phyloP scores from a whole-genome alignment of 108 stramenopile species.

The Phaeodactylum tricornutum region DNA sequence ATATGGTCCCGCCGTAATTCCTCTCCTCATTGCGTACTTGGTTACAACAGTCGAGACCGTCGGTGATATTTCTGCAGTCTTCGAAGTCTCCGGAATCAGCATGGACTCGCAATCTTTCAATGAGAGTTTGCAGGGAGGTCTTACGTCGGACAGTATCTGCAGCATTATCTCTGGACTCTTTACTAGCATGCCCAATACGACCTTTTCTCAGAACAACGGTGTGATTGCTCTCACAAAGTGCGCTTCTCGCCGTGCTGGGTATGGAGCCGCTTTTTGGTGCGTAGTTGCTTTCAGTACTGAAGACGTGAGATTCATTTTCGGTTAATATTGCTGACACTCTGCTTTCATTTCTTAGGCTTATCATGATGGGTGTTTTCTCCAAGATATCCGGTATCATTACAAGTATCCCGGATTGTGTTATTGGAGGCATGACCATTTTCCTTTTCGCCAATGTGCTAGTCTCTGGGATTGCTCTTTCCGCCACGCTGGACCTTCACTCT shows the following conservation, averaged over 20 bases:
- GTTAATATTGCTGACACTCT: background rate
- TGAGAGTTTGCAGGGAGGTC: slow-evolving; percentile 45
- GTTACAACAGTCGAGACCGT: slow-evolving; percentile 68
- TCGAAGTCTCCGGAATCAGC: slow-evolving; percentile 37
- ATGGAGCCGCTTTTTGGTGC: slow-evolving; percentile 32
- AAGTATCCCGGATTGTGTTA: slow-evolving; percentile 67
- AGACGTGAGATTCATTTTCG: too few species aligned
- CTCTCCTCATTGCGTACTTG: slow-evolving; percentile 42
- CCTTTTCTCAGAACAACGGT: slow-evolving; percentile 70
- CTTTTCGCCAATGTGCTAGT: slow-evolving; percentile 50
- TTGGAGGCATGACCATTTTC: slow-evolving; percentile 75
- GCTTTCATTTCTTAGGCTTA: background rate
- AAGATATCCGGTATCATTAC: slow-evolving; percentile 71
- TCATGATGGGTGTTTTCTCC: slow-evolving; percentile 58
- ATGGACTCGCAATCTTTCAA: slow-evolving; percentile 34
- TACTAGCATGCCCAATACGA: slow-evolving; percentile 54
- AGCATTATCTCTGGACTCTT: slow-evolving; percentile 30
- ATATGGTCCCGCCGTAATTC: slow-evolving; percentile 37
- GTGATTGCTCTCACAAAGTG: slow-evolving; percentile 65
- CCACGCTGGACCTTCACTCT: slow-evolving; percentile 29
- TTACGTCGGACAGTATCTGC: slow-evolving; percentile 38
- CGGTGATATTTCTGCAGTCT: slow-evolving; percentile 55
- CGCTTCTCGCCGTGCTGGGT: slow-evolving; percentile 53
- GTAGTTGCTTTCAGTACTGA: too few species aligned
- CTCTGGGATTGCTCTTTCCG: slow-evolving; percentile 36